These are phyloP conservation scores for Herpotrichia juniperi DNA, from an alignment of 2,329 filamentous ascomycete genomes.

Conservation along the genomic window DNA sequence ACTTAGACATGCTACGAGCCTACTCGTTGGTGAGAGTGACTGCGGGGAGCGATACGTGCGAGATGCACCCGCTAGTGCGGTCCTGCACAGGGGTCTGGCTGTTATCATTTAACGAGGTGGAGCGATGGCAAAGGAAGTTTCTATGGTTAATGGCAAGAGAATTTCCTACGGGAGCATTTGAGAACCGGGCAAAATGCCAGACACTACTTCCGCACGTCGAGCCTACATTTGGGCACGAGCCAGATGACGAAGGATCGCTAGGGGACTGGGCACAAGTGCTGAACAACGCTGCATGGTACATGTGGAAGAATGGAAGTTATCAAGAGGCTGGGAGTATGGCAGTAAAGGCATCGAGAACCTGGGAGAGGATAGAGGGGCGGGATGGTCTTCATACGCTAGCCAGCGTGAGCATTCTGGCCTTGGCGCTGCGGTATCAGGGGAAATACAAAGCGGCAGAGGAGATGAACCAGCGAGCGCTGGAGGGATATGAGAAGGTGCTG, in stretches of 20 bases:
- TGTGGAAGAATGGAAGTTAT: constrained; percentile 3
- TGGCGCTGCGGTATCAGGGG: constrained; percentile 1
- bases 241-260: background rate
- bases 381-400: background rate
- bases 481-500: constrained; percentile 5
- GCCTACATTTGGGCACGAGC: background rate
- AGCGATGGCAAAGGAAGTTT: background rate
- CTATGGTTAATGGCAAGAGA: background rate
- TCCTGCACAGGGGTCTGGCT: constrained; percentile 17
- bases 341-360: constrained; percentile 3
- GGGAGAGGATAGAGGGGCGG: constrained; percentile 1
- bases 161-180: background rate
- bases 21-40: constrained; percentile 42
- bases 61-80: constrained; percentile 53
- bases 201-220: background rate
- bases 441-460: constrained; percentile 8
- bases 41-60: constrained; percentile 28
- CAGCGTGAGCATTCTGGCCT: background rate
- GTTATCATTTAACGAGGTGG: background rate
- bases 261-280: constrained; percentile 1
- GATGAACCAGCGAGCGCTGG: constrained; percentile 7
- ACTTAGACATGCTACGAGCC: constrained; percentile 39
- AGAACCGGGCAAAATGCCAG: constrained; percentile 3
- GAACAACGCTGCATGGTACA: constrained; percentile 5
- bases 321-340: constrained; percentile 3